A percentile compares a stretch with the other conserved stretches of the same genome.
These are phyloP conservation scores for Calonectria hongkongensis DNA, from an alignment of 2,329 filamentous ascomycete species.

Conservation along the genomic window DNA sequence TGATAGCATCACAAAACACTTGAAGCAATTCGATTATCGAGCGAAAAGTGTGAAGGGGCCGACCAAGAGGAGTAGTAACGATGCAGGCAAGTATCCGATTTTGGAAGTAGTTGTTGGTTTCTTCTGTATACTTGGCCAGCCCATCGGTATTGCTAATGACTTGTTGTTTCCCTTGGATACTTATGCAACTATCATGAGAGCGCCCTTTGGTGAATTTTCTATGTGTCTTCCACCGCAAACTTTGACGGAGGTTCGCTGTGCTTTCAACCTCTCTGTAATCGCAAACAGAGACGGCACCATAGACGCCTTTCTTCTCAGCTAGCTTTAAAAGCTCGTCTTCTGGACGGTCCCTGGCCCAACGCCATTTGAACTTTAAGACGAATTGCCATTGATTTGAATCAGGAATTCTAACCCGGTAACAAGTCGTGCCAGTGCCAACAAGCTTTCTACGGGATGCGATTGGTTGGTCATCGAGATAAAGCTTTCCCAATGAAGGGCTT, in stretches of 20 bases:
- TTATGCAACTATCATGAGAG: conserved; percentile 26
- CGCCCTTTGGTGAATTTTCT: conserved; percentile 36
- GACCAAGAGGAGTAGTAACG: conserved; percentile 48
- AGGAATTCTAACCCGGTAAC: conserved; percentile 55
- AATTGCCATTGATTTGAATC: conserved; percentile 53
- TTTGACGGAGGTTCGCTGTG: conserved; percentile 43
- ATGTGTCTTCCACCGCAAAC: conserved; percentile 42
- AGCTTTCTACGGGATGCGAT: conserved; percentile 53
- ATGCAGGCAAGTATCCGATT: conserved; percentile 47
- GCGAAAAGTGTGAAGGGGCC: conserved; percentile 44
- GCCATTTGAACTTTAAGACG: conserved; percentile 60
- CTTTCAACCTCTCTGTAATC: conserved; percentile 50
- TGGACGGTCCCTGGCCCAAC: conserved; percentile 54
- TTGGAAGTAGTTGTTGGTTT: conserved; percentile 39
- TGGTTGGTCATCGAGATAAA: conserved; percentile 56
- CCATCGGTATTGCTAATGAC: conserved; percentile 21
- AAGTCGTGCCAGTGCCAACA: conserved; percentile 57
- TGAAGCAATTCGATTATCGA: conserved; percentile 42
- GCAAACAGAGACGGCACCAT: conserved; percentile 55
- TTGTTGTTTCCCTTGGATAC: conserved; percentile 31
- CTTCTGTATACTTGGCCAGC: conserved; percentile 39
- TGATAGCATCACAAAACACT: conserved; percentile 47
- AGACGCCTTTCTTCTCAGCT: conserved; percentile 54
- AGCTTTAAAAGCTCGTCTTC: conserved; percentile 59
- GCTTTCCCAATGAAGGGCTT: conserved; percentile 46